These are phyloP conservation scores for Brasilioporus rufonigricans DNA, from an alignment of 768 basidiomycete genomes.

Conservation along the genomic window DNA sequence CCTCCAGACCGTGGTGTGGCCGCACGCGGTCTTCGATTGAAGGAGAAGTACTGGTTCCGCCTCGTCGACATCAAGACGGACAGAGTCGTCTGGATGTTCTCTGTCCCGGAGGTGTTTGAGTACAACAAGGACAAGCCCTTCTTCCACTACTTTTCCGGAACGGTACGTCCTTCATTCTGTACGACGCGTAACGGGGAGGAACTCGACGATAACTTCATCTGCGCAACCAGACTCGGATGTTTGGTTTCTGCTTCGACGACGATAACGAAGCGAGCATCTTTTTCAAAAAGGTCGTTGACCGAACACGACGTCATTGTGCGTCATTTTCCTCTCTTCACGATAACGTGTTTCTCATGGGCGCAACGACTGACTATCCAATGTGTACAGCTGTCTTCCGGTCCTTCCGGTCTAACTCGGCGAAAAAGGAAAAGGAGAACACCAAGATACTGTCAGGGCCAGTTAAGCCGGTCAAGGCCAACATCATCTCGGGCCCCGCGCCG, in stretches of 20 bases:
- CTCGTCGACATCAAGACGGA: slow-evolving; percentile 56
- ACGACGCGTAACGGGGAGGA: background rate
- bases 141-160: slow-evolving; percentile 86
- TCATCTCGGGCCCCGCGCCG: slow-evolving; percentile 58
- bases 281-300: slow-evolving; percentile 56
- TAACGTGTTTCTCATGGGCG: background rate
- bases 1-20: slow-evolving; percentile 19
- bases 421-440: slow-evolving; percentile 22
- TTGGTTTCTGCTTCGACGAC: slow-evolving; percentile 58
- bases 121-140: slow-evolving; percentile 87
- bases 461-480: slow-evolving; percentile 30
- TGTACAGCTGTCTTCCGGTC: slow-evolving; percentile 26
- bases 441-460: slow-evolving; percentile 40
- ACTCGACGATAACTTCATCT: background rate
- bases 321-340: background rate
- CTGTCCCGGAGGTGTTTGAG: slow-evolving; percentile 54
- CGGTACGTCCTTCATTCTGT: slow-evolving; percentile 50
- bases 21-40: slow-evolving; percentile 26
- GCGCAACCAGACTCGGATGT: slow-evolving; percentile 38
- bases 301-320: slow-evolving; percentile 44
- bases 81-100: slow-evolving; percentile 68
- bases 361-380: background rate
- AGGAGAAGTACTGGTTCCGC: slow-evolving; percentile 58
- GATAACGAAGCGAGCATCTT: slow-evolving; percentile 58
- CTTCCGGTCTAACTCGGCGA: slow-evolving; percentile 27